Percentiles rank a stretch among this genome's conserved stretches.
These are phyloP conservation scores for Punica granatum DNA, from an alignment of 345 rosid species.

Conservation along the genomic window DNA sequence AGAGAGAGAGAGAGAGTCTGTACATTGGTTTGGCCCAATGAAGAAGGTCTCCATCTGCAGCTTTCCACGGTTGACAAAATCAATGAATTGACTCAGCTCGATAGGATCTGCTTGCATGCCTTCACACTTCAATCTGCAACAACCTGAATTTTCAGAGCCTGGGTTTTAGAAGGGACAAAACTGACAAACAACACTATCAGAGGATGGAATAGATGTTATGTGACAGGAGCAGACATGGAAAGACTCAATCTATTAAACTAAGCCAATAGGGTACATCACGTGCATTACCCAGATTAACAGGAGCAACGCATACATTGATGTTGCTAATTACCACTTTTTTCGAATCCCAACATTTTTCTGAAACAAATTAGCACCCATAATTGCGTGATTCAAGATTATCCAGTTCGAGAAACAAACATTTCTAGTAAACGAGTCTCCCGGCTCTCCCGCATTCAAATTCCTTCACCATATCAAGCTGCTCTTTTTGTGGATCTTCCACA, in stretches of 20 bases:
- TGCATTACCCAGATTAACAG: neutral
- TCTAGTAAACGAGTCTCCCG: neutral
- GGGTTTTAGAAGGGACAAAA: constrained; percentile 1
- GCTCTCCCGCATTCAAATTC: neutral
- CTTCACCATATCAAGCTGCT: neutral
- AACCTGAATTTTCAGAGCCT: constrained; percentile 12
- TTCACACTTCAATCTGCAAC: constrained; percentile 60
- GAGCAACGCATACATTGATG: neutral
- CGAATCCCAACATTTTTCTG: neutral
- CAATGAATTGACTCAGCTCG: constrained; percentile 47
- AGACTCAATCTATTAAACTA: too few relatives aligned
- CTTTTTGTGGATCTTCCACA: neutral
- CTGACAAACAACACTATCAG: neutral
- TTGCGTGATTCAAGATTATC: neutral
- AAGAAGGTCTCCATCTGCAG: constrained; percentile 57
- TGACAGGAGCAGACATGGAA: neutral
- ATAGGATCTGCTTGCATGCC: constrained; percentile 57
- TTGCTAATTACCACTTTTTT: too few relatives aligned
- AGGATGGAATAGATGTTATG: neutral
- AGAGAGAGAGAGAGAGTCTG: constrained; percentile 5
- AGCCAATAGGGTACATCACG: neutral
- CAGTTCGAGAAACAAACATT: neutral
- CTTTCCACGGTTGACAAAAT: constrained; percentile 57
- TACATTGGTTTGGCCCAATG: constrained; percentile 74
- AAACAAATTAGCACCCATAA: neutral